phyloP scores from a whole-genome alignment of 2,329 filamentous ascomycete genomes.

The Fusarium armeniacum region DNA sequence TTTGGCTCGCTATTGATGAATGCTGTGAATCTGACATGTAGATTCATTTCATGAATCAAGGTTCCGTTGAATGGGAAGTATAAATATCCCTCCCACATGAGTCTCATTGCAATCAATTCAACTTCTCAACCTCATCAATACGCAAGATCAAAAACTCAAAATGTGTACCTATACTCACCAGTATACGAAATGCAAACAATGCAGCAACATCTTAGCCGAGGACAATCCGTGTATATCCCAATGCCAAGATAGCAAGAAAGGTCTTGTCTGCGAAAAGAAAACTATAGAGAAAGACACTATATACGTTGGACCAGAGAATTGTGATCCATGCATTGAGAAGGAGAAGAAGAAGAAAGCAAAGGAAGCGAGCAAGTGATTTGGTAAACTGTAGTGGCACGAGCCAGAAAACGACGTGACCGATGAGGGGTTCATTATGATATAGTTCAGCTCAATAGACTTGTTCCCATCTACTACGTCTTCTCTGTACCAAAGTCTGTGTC shows the following conservation, averaged over 20 bases:
- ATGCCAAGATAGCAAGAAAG: background rate
- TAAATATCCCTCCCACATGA: no score
- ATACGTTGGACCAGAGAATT: background rate
- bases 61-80: no score
- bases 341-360: background rate
- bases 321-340: background rate
- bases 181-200: background rate
- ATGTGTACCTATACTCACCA: conserved; percentile 3
- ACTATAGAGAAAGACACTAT: background rate
- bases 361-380: background rate
- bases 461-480: background rate
- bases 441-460: background rate
- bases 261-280: background rate
- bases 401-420: background rate
- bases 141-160: background rate
- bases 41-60: no score
- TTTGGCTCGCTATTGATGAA: background rate
- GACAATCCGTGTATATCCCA: background rate
- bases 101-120: background rate
- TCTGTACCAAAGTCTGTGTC: background rate
- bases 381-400: no score
- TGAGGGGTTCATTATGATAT: background rate
- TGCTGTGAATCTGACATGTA: background rate
- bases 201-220: background rate
- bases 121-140: no score